Base-by-base conservation (phyloP, 257 asterid genomes). In the Buddleja alternifolia region DNA sequence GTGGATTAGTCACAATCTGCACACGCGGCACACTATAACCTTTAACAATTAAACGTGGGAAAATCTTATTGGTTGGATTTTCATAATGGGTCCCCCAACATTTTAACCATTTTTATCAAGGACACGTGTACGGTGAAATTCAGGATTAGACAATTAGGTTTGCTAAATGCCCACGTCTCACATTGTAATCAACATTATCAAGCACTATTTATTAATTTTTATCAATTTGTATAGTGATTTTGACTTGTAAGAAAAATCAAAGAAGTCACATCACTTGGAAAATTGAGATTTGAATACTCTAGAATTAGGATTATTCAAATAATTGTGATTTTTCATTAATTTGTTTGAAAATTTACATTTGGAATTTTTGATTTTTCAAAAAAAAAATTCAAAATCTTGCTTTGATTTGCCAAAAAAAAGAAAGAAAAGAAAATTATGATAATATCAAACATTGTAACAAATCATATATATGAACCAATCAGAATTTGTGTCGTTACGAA, bases 91-190 rank as follows among this genome's bases (percentile, higher is more conserved):
- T 4, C 84, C 81, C 81, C 14, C 63, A 0, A 5, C 3, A 14
- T 6, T 15, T 8, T 3, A 32, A 3, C 73, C 50, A 46, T 10
- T 34, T n/a, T 44, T 2, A 4, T 48, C 46, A 25, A 4, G 16
- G 58, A 73, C 89, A 85, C 83, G 94, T 84, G 77, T 54, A 65
- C 80, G 77, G 60, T 24, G 5, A 36, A 10, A 4, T 3, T 24
- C 12, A 42, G 45, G 61, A 4, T 53, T 57, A 21, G 52, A 69
- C 51, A 39, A 69, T 25, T 63, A 56, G 78, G 77, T 71, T 4
- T 40, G 56, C 61, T 74, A 57, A 46, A 39, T 47, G 70, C 77
- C 69, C 77, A 81, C 85, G 78, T 80, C 82, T 59, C 68, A 64
- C 63, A 21, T 60, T 29, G 70, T 74, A 71, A 77, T 79, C 71